Conservation (phyloP, 176 grass and related monocot species). For the Cenchrus fungigraminus region DNA sequence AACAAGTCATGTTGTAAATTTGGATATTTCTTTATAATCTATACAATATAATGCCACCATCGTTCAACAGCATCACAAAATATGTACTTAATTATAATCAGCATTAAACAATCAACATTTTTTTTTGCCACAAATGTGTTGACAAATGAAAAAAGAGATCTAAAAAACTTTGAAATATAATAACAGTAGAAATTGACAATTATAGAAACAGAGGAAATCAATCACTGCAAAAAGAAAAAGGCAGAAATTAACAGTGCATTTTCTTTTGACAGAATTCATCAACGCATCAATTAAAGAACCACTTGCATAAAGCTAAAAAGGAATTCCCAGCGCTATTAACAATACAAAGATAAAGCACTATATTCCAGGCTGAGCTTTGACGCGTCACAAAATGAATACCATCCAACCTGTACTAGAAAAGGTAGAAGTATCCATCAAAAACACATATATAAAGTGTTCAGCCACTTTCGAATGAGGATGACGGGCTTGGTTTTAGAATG, state of each 20-base stretch:
- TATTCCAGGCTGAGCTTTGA: background rate
- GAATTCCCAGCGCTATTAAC: background rate
- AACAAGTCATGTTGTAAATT: background rate
- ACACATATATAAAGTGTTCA: background rate
- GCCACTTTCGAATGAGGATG: background rate
- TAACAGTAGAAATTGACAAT: background rate
- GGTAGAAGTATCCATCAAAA: background rate
- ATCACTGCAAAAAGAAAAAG: constrained; percentile 19
- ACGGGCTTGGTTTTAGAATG: background rate
- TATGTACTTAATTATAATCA: background rate
- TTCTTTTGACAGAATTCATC: background rate
- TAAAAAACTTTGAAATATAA: background rate
- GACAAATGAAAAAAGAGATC: background rate
- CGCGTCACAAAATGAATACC: background rate
- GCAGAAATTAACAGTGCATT: background rate
- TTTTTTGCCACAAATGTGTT: background rate
- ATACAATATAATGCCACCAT: background rate
- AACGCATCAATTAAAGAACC: background rate
- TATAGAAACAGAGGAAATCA: background rate
- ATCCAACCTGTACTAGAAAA: background rate
- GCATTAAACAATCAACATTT: background rate
- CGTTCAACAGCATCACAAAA: background rate
- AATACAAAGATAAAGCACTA: background rate
- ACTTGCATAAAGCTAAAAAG: background rate
- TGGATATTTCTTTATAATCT: background rate